Conservation (phyloP, 2,329 filamentous ascomycete species). For the Aspergillus piperis region DNA sequence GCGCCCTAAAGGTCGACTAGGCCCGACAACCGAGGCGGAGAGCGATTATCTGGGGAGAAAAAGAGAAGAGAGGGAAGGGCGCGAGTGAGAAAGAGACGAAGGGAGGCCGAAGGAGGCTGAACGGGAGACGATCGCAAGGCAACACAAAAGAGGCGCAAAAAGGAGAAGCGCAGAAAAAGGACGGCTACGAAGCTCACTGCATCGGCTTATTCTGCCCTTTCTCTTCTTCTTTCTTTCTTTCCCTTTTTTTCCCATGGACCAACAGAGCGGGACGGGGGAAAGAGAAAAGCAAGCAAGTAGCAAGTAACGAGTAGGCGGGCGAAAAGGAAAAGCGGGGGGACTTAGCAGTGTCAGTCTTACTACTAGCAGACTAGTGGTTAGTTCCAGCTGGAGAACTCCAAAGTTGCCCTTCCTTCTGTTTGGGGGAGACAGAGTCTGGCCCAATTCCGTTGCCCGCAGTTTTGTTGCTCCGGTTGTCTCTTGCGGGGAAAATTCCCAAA, state of each 20-base stretch:
- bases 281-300: background rate
- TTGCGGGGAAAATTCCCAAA: no score
- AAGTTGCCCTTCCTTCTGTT: no score
- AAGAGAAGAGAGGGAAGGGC: constrained; percentile 1
- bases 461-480: no score
- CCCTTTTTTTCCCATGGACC: background rate
- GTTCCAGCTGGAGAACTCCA: background rate
- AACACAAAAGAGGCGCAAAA: constrained; percentile 4
- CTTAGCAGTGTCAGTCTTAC: background rate
- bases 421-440: no score
- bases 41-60: constrained; percentile 10
- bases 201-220: background rate
- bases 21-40: constrained; percentile 4
- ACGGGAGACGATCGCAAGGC: background rate
- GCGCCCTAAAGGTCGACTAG: constrained; percentile 8
- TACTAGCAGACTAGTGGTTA: background rate
- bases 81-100: background rate
- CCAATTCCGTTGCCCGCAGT: no score
- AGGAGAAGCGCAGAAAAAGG: background rate
- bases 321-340: constrained; percentile 5
- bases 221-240: background rate
- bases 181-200: background rate
- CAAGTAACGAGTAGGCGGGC: background rate
- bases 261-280: background rate
- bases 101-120: constrained; percentile 1